phyloP scores from a whole-genome alignment of 768 basidiomycete species.

The Porphyrellus cyaneotinctus region DNA sequence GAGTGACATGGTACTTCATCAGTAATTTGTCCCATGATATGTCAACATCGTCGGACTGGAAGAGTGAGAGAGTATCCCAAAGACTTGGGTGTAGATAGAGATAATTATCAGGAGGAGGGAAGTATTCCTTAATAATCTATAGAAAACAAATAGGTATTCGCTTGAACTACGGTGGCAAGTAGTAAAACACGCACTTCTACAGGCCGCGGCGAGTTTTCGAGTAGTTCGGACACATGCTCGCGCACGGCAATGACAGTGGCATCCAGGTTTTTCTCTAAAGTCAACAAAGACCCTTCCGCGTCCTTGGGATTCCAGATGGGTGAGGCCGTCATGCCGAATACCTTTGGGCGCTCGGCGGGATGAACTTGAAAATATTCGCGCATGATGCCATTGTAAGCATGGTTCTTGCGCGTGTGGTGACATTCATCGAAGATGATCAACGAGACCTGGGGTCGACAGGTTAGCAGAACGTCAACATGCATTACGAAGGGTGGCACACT shows the following conservation, averaged over 20 bases:
- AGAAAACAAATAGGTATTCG: neutral
- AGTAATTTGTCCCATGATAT: constrained; percentile 60
- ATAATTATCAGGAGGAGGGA: constrained; percentile 48
- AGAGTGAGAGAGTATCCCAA: constrained; percentile 48
- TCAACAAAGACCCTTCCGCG: constrained; percentile 55
- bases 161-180: neutral
- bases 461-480: neutral
- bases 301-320: constrained; percentile 81
- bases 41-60: constrained; percentile 34
- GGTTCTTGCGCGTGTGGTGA: constrained; percentile 53
- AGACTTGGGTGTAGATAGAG: constrained; percentile 54
- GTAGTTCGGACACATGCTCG: constrained; percentile 63
- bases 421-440: constrained; percentile 57
- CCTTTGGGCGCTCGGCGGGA: constrained; percentile 54
- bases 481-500: constrained; percentile 29
- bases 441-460: constrained; percentile 39
- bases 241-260: constrained; percentile 73
- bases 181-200: constrained; percentile 46
- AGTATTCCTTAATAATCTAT: constrained; percentile 57
- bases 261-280: constrained; percentile 67
- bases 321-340: constrained; percentile 94
- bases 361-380: constrained; percentile 49
- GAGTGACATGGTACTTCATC: constrained; percentile 57
- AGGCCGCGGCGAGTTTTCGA: constrained; percentile 58
- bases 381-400: constrained; percentile 58